Evolutionary conservation across 2,329 filamentous ascomycete genomes (phyloP), one percentile per base, ranked within the genome.

Genomic region (Drechslerella dactyloides): DNA sequence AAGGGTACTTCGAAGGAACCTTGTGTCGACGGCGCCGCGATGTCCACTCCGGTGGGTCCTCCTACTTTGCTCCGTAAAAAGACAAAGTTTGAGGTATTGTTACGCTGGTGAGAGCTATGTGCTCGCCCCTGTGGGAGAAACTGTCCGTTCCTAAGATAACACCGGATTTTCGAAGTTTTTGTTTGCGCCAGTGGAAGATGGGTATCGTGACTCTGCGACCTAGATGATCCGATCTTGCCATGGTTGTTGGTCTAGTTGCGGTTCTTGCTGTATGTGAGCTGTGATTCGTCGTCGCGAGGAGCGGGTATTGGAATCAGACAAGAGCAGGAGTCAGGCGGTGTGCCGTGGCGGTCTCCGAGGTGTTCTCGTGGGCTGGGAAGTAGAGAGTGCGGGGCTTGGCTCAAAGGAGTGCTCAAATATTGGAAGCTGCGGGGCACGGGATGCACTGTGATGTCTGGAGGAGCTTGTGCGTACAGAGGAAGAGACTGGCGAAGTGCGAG

Each of bases 291-390:
- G 68, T 61, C 68, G 68, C 68, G 68, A 57, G 50, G 51, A 44
- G 37, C 11, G 40, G 55, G 50, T 33, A 48, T 6, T 23, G 60
- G 35, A 53, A 61, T 35, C 40, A 54, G 51, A 27, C 60, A 57
- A 51, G 64, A 60, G 68, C 60, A 65, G 68, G 68, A 72, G 68
- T 65, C 68, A 65, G 50, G 68, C 60, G 55, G 68, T 65, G 60
- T 72, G 68, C 68, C 27, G 68, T 72, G 60, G 68, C 55, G 40
- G 21, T 65, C 57, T 65, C 37, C 23, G 68, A 57, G 17, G 15
- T 52, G 11, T n/a, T 11, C 24, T 46, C 44, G 19, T 19, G 15
- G 40, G 11, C n/a, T 33, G 35, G 21, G 15, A 56, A 19, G 11
- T 37, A n/a, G 24, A n/a, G 19, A 35, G 52, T 65, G 51, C 37